Base-by-base conservation (phyloP, 768 basidiomycete species). In the Zangia roseola region DNA sequence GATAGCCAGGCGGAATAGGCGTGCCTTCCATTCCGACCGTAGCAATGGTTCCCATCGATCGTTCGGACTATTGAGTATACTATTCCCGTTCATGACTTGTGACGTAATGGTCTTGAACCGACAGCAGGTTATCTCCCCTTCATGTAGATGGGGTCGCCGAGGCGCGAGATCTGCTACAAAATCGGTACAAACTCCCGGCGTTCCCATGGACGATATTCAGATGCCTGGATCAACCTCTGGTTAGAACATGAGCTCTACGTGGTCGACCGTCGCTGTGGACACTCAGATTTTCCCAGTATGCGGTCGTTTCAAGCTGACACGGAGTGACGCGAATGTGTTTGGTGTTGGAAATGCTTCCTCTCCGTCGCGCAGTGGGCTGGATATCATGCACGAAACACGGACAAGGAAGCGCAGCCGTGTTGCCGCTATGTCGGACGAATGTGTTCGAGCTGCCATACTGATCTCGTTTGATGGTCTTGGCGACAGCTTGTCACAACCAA, bases 21-120 rank as follows among this genome's bases (percentile, higher is more conserved):
- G 57, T 65, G 63, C 54, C 54, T 52, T 64, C 64, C 62, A 64
- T 65, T 66, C 53, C 49, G 43, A 42, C 55, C 59, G 40, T 59
- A 47, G 56, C 52, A 52, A 31, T 62, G 48, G 60, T 50, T 65
- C 36, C 43, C 40, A 38, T 51, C 49, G 59, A 61, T 61, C 53
- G 40, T 28, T 55, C 35, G 47, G 56, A 49, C 43, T 50, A 33
- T 38, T 43, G 30, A 46, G 19, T 31, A n/a, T n/a, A 31, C 31
- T 31, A 35, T 52, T 43, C 39, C 48, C 36, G 31, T 49, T 54
- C 49, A 47, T 55, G 55, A 40, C 48, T 13, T 28, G 49, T 63
- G 62, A 62, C 55, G 60, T 55, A 59, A 59, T 52, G 54, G 55
- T 40, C 58, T 50, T 61, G 54, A 54, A 52, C 41, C 31, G 46